Evolutionary conservation across 2,329 filamentous ascomycete species (phyloP).

Genomic region (Fusarium clavum): DNA sequence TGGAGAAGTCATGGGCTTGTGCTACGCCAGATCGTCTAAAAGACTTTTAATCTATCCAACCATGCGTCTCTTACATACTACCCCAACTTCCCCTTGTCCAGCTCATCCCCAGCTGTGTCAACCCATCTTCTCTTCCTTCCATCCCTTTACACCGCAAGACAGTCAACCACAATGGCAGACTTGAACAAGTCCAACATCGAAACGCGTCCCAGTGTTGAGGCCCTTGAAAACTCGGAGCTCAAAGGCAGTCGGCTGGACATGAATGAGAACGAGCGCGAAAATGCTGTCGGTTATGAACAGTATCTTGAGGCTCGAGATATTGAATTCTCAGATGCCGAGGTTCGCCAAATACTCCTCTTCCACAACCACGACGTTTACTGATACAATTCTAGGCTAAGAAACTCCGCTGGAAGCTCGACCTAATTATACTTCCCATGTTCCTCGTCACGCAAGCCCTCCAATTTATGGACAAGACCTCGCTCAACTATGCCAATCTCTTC

Average conservation of each 20-base stretch:
- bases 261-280: neutral
- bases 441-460: slow-evolving; percentile 4
- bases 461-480: slow-evolving; percentile 15
- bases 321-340: slow-evolving; percentile 7
- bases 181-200: neutral
- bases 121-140: neutral
- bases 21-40: neutral
- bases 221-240: slow-evolving; percentile 1
- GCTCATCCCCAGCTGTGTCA: too few relatives aligned
- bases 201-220: neutral
- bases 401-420: slow-evolving; percentile 12
- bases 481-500: slow-evolving; percentile 15
- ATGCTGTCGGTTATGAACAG: slow-evolving; percentile 5
- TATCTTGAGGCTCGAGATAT: slow-evolving; percentile 13
- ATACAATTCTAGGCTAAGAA: neutral
- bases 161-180: neutral
- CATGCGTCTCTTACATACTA: neutral
- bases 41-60: neutral
- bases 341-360: neutral
- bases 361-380: neutral
- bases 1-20: neutral
- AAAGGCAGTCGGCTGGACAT: neutral
- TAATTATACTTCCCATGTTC: slow-evolving; percentile 10
- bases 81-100: neutral
- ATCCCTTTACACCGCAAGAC: neutral